Evolutionary conservation across 2,329 filamentous ascomycete genomes (phyloP).

Genomic region (Venturia carpophila): DNA sequence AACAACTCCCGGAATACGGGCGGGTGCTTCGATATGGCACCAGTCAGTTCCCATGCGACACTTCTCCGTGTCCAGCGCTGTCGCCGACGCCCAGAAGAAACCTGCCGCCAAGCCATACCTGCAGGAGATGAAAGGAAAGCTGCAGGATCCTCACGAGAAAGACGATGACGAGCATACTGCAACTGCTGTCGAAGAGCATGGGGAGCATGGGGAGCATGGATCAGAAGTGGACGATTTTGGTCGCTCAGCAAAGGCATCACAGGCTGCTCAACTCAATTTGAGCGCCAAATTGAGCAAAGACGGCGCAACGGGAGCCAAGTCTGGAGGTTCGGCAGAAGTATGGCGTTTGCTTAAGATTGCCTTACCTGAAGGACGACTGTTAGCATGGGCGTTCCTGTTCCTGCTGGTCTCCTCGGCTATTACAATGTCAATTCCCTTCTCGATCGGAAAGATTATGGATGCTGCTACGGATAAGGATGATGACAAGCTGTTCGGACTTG

Average conservation of each 20-base stretch:
- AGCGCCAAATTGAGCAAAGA: conserved; percentile 82
- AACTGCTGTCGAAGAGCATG: conserved; percentile 20
- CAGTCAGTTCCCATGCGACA: not conserved
- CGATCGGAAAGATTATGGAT: conserved; percentile 91
- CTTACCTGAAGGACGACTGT: conserved; percentile 69
- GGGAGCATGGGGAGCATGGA: conserved; percentile 32
- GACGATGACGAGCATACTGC: conserved; percentile 14
- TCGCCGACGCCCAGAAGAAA: conserved; percentile 11
- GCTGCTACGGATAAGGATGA: conserved; percentile 67
- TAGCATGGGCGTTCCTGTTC: conserved; percentile 74
- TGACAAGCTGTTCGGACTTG: conserved; percentile 72
- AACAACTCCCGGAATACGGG: not conserved
- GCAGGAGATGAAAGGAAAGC: conserved; percentile 14
- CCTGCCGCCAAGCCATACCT: conserved; percentile 15
- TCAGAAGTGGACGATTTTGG: conserved; percentile 56
- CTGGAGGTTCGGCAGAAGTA: conserved; percentile 63
- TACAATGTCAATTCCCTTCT: conserved; percentile 94
- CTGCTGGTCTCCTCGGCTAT: conserved; percentile 84
- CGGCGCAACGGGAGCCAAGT: conserved; percentile 44
- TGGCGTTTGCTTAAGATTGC: conserved; percentile 86
- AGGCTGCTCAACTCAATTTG: conserved; percentile 83
- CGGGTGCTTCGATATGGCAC: not conserved
- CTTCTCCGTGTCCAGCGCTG: conserved; percentile 6
- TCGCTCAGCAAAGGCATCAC: conserved; percentile 72
- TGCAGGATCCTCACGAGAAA: conserved; percentile 15